These are phyloP conservation scores for Moricandia arvensis DNA, from an alignment of 345 rosid species.

Conservation along the genomic window DNA sequence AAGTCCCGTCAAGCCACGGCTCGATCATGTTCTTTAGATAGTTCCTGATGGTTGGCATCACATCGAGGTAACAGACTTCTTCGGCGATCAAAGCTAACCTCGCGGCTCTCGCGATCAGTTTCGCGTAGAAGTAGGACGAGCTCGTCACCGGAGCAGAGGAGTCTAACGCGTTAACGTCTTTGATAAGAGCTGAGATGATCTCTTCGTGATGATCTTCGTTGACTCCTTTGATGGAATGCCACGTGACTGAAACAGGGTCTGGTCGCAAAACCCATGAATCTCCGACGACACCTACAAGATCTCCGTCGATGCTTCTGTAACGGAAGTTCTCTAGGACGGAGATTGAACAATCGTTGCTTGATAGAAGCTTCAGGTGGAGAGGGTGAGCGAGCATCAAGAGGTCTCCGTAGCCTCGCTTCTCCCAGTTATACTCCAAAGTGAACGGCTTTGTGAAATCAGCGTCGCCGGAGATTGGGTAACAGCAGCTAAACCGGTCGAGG, in stretches of 20 bases:
- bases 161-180: constrained; percentile 61
- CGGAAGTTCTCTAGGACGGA: constrained; percentile 59
- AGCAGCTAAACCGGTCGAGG: constrained; percentile 78
- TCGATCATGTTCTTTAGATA: constrained; percentile 72
- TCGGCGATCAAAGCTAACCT: constrained; percentile 87
- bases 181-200: constrained; percentile 59
- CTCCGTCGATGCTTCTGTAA: constrained; percentile 82
- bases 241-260: constrained; percentile 67
- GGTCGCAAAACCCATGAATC: constrained; percentile 77
- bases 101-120: constrained; percentile 83
- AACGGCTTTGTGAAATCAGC: constrained; percentile 67
- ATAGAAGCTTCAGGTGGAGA: constrained; percentile 67
- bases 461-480: constrained; percentile 80
- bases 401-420: constrained; percentile 87
- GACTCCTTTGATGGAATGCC: constrained; percentile 81
- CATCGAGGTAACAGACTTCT: constrained; percentile 65
- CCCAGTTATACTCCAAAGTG: constrained; percentile 76
- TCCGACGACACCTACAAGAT: constrained; percentile 78
- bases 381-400: constrained; percentile 92
- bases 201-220: constrained; percentile 50
- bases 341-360: constrained; percentile 37
- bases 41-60: constrained; percentile 59
- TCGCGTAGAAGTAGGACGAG: constrained; percentile 86
- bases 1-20: constrained; percentile 90
- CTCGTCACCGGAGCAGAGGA: constrained; percentile 49